Evolutionary conservation across 306 rosid species (phyloP).

Genomic region (Fragaria nilgerrensis): DNA sequence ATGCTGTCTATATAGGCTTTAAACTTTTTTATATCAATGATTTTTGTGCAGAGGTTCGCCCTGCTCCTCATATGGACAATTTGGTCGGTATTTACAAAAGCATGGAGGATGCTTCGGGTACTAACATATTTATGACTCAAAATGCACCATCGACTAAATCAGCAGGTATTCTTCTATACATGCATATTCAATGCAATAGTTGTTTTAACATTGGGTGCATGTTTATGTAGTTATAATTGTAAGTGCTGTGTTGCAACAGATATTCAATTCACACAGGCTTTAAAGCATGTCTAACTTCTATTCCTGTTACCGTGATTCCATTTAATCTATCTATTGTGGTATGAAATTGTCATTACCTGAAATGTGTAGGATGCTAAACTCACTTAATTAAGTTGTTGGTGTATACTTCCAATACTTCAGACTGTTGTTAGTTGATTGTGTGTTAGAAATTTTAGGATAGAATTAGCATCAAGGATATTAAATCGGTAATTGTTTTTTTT

Average conservation of each 20-base stretch:
- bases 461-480: background rate
- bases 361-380: background rate
- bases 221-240: background rate
- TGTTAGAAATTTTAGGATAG: background rate
- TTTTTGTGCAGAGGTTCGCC: conserved; percentile 63
- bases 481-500: background rate
- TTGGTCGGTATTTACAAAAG: conserved; percentile 82
- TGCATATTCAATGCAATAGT: background rate
- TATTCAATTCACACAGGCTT: background rate
- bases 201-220: background rate
- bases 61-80: conserved; percentile 86
- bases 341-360: background rate
- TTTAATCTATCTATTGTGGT: background rate
- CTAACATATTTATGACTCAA: conserved; percentile 66
- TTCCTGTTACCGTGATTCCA: background rate
- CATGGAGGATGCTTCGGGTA: conserved; percentile 84
- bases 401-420: background rate
- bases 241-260: background rate
- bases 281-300: background rate
- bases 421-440: conserved; percentile 1
- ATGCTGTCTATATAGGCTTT: background rate
- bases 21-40: background rate
- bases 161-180: conserved; percentile 44
- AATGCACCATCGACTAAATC: conserved; percentile 37
- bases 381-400: background rate